A percentile compares a stretch with the other conserved stretches of the same genome.
These are phyloP conservation scores for Kuraishia piskuri DNA, from an alignment of 805 yeast genomes.

Conservation along the genomic window DNA sequence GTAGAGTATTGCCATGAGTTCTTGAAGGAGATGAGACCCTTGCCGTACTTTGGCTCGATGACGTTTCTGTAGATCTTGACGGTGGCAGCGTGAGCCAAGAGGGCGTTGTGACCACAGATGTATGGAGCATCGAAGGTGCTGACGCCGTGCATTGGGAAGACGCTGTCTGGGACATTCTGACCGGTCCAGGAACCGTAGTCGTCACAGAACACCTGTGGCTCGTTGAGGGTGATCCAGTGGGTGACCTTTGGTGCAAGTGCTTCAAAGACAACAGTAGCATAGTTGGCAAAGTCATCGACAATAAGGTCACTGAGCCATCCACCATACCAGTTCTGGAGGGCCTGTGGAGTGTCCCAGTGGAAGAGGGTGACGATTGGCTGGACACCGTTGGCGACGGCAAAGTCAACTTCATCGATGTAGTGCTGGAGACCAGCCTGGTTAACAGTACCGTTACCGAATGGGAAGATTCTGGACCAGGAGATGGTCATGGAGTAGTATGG, in stretches of 20 bases:
- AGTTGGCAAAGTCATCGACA: constrained; percentile 23
- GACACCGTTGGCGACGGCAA: constrained; percentile 11
- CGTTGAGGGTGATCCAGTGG: constrained; percentile 23
- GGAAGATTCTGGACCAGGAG: constrained; percentile 27
- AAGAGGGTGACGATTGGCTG: constrained; percentile 24
- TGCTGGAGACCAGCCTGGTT: constrained; percentile 20
- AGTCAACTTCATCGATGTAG: constrained; percentile 20
- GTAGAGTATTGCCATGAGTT: constrained; percentile 20
- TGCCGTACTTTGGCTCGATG: constrained; percentile 17
- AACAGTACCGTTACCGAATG: constrained; percentile 12
- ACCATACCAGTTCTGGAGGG: constrained; percentile 13
- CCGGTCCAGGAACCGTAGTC: constrained; percentile 8
- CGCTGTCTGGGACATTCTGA: constrained; percentile 13
- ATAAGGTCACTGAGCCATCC: constrained; percentile 20
- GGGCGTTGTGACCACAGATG: constrained; percentile 1
- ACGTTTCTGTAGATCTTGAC: constrained; percentile 16
- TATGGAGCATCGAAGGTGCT: constrained; percentile 3
- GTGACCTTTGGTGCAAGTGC: constrained; percentile 23
- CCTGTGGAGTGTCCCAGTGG: constrained; percentile 25
- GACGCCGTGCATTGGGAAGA: constrained; percentile 16
- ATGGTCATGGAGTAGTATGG: constrained; percentile 23
- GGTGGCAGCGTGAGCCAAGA: constrained; percentile 19
- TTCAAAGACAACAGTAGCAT: constrained; percentile 21
- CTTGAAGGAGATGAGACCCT: constrained; percentile 19
- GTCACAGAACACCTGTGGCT: constrained; percentile 15